Percentiles rank a stretch among this genome's conserved stretches.
Evolutionary conservation across 2,329 filamentous ascomycete genomes (phyloP).

Genomic region (Drechslerella coelobrocha): DNA sequence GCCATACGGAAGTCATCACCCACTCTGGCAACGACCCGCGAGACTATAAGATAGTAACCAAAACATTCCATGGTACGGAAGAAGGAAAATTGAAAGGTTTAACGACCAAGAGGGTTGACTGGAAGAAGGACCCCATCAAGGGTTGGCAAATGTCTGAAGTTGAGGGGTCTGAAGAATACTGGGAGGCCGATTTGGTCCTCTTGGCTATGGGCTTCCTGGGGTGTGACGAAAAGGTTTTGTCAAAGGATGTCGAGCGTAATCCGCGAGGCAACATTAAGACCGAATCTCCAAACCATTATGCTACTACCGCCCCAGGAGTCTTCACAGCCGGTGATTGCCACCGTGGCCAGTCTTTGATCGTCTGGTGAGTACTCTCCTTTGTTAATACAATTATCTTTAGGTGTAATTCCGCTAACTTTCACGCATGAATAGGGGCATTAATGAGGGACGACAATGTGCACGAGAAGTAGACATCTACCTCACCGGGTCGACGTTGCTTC

Average conservation of each 20-base stretch:
- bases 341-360: conserved; percentile 91
- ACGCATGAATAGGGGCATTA: conserved; percentile 75
- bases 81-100: conserved; percentile 89
- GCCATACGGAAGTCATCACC: conserved; percentile 92
- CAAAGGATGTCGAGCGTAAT: conserved; percentile 88
- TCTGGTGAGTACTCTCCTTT: conserved; percentile 73
- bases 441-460: conserved; percentile 90
- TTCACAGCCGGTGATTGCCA: conserved; percentile 96
- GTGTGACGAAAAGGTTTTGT: conserved; percentile 85
- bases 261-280: conserved; percentile 96
- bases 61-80: conserved; percentile 92
- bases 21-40: conserved; percentile 96
- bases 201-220: conserved; percentile 98
- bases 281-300: conserved; percentile 76
- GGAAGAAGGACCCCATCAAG: conserved; percentile 85
- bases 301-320: conserved; percentile 84
- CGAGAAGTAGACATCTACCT: conserved; percentile 91
- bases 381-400: not conserved
- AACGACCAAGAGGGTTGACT: conserved; percentile 93
- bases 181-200: conserved; percentile 91
- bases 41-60: conserved; percentile 98
- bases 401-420: conserved; percentile 57
- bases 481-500: conserved; percentile 77
- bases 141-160: conserved; percentile 99
- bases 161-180: conserved; percentile 91